These are phyloP conservation scores for Nigrospora oryzae DNA, from an alignment of 2,329 filamentous ascomycete species.

Conservation along the genomic window DNA sequence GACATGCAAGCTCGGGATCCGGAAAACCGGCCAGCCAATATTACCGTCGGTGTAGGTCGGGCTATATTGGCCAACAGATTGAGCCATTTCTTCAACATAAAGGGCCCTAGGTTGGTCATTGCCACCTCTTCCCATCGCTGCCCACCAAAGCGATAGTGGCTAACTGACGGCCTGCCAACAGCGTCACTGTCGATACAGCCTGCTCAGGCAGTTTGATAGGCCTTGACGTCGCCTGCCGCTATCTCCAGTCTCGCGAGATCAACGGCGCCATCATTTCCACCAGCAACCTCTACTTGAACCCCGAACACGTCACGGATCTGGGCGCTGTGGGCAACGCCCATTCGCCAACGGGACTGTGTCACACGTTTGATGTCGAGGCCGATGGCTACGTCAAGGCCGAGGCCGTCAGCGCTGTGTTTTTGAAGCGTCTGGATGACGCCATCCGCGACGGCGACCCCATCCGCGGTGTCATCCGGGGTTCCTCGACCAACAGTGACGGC, in stretches of 20 bases:
- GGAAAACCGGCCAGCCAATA: slow-evolving; percentile 9
- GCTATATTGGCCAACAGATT: slow-evolving; percentile 21
- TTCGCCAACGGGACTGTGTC: background rate
- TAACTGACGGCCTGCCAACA: too few species aligned
- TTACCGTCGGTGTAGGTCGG: slow-evolving; percentile 12
- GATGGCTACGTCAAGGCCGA: background rate
- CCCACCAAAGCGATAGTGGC: too few species aligned
- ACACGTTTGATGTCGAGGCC: slow-evolving; percentile 1
- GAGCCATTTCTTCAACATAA: slow-evolving; percentile 23
- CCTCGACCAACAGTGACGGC: too few species aligned
- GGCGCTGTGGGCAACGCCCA: background rate
- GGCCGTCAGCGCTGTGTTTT: too few species aligned
- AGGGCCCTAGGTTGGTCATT: too few species aligned
- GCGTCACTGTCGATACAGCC: slow-evolving; percentile 18
- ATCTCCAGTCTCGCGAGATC: slow-evolving; percentile 12
- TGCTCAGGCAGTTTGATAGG: slow-evolving; percentile 17
- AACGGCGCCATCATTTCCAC: slow-evolving; percentile 8
- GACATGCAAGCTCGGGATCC: too few species aligned
- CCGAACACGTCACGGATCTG: background rate
- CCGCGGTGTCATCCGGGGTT: too few species aligned
- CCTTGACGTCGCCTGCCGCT: slow-evolving; percentile 19
- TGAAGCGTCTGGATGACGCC: too few species aligned
- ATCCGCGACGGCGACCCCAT: too few species aligned
- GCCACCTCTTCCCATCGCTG: too few species aligned
- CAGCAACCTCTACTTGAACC: background rate